phyloP scores from a whole-genome alignment of 768 basidiomycete genomes.

The Gloeophyllum trabeum region DNA sequence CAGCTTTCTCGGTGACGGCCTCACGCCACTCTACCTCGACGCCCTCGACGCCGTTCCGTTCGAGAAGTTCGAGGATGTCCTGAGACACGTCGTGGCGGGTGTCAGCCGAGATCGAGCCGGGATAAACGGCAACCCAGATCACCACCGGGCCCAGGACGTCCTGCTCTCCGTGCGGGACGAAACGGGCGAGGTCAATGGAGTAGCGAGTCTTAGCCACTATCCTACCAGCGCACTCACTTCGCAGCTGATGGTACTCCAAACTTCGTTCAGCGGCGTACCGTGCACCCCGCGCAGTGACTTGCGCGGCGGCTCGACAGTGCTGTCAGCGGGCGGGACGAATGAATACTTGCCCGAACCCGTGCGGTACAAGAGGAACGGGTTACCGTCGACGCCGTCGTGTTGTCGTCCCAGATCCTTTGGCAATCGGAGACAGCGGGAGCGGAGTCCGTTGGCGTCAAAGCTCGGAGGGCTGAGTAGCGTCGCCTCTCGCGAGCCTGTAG shows the following conservation, averaged over 20 bases:
- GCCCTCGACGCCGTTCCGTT: conserved; percentile 15
- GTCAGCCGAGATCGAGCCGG: conserved; percentile 19
- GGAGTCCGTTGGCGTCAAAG: too few species aligned
- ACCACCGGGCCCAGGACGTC: conserved; percentile 24
- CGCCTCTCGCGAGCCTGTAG: too few species aligned
- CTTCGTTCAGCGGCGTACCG: conserved; percentile 21
- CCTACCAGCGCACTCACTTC: too few species aligned
- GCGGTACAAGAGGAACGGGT: too few species aligned
- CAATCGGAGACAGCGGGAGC: too few species aligned
- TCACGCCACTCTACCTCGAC: conserved; percentile 28
- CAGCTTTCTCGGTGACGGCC: conserved; percentile 16
- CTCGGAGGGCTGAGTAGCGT: too few species aligned
- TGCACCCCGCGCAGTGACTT: conserved; percentile 23
- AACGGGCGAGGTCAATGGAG: conserved; percentile 16
- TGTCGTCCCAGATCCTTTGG: too few species aligned
- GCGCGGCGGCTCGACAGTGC: too few species aligned
- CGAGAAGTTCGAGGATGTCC: conserved; percentile 25
- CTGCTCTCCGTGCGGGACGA: conserved; percentile 13
- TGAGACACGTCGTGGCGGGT: conserved; percentile 20
- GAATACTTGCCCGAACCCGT: too few species aligned
- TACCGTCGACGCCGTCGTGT: too few species aligned
- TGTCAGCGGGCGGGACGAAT: too few species aligned
- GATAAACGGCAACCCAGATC: conserved; percentile 25
- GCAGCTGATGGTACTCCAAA: conserved; percentile 22
- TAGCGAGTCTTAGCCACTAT: too few species aligned